Conservation (phyloP, 257 asterid genomes). For the Henckelia pumila region DNA sequence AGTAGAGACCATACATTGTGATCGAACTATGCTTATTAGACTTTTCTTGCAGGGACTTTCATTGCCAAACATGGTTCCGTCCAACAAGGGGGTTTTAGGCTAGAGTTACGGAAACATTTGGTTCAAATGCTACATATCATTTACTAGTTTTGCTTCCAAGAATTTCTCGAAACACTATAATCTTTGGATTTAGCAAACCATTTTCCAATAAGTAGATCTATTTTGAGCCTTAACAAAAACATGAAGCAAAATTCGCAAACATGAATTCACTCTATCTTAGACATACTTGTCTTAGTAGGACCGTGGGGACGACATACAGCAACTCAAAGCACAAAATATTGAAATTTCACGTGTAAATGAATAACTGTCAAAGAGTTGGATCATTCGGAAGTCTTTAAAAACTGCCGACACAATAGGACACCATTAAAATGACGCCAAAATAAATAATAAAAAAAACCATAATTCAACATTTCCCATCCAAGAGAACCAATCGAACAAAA, state of each 20-base stretch:
- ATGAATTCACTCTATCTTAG: not conserved
- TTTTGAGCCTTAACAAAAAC: not conserved
- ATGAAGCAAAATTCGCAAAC: too few species aligned
- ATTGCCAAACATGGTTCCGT: not conserved
- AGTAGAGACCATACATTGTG: not conserved
- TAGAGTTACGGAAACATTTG: not conserved
- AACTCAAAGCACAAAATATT: not conserved
- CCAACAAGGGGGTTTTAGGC: not conserved
- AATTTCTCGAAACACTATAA: not conserved
- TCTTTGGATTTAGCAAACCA: not conserved
- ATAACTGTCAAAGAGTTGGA: too few species aligned
- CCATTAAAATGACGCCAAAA: too few species aligned
- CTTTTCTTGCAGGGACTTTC: not conserved
- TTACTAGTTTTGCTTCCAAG: not conserved
- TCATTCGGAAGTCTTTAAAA: too few species aligned
- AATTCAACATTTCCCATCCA: not conserved
- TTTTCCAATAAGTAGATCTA: not conserved
- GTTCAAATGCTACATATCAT: not conserved
- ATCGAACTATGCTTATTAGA: not conserved
- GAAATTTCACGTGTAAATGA: not conserved
- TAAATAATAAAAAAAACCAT: too few species aligned
- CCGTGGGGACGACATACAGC: not conserved
- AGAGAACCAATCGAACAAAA: not conserved
- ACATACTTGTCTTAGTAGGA: not conserved
- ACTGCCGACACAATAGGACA: too few species aligned